A percentile compares a stretch with the other conserved stretches of the same genome.
These are phyloP conservation scores for Rhizoclosmatium sp. DNA, from an alignment of 192 early-diverging fungal species.

Conservation along the genomic window DNA sequence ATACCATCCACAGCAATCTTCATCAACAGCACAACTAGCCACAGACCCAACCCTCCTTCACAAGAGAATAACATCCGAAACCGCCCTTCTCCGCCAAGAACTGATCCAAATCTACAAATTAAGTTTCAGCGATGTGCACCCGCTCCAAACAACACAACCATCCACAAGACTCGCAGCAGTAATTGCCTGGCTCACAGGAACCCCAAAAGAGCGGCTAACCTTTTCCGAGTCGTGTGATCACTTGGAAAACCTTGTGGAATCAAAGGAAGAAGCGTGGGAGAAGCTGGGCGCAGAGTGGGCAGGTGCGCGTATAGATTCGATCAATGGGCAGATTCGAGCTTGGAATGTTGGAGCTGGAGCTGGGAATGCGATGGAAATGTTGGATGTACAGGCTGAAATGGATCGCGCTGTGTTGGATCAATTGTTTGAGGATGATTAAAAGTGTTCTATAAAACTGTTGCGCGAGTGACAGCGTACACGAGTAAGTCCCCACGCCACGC, in stretches of 20 bases:
- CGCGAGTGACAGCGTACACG: constrained; percentile 55
- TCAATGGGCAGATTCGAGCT: background rate
- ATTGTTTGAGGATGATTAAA: background rate
- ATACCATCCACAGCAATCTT: too few relatives aligned
- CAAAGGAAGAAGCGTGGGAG: background rate
- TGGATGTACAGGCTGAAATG: background rate
- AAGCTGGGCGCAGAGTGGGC: background rate
- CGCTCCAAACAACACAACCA: too few relatives aligned
- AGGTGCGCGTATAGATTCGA: background rate
- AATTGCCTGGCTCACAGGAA: too few relatives aligned
- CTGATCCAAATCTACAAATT: too few relatives aligned
- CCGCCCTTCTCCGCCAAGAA: too few relatives aligned
- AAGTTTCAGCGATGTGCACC: too few relatives aligned
- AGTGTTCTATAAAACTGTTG: constrained; percentile 19
- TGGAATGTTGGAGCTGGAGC: background rate
- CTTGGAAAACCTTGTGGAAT: background rate
- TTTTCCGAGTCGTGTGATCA: too few relatives aligned
- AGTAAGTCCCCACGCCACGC: background rate
- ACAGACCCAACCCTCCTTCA: too few relatives aligned
- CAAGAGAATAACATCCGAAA: too few relatives aligned
- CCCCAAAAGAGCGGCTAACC: too few relatives aligned
- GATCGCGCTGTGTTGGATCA: background rate
- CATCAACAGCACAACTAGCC: too few relatives aligned
- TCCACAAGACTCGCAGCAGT: too few relatives aligned
- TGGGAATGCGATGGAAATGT: background rate